phyloP scores from a whole-genome alignment of 257 asterid species.

The Fraxinus quadrangulata region DNA sequence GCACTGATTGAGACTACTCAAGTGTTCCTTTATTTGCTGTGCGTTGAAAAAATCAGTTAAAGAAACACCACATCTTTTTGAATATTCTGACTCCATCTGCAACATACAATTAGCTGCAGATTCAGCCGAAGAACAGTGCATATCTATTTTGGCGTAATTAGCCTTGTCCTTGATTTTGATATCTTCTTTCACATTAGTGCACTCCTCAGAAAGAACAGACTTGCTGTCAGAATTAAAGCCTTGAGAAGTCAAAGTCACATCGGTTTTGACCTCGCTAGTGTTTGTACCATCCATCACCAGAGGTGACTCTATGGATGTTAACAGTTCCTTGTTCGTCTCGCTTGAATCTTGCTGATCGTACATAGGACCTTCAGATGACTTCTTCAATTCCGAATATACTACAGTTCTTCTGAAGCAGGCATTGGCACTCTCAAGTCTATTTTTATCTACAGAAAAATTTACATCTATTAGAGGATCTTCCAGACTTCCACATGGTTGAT shows the following conservation, averaged over 20 bases:
- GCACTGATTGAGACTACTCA: constrained; percentile 46
- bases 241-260: constrained; percentile 27
- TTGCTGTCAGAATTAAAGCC: constrained; percentile 29
- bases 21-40: constrained; percentile 59
- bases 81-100: constrained; percentile 30
- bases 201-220: constrained; percentile 26
- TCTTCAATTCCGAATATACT: constrained; percentile 5
- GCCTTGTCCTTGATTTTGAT: constrained; percentile 25
- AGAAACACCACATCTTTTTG: constrained; percentile 50
- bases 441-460: constrained; percentile 28
- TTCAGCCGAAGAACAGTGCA: constrained; percentile 24
- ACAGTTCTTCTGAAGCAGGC: constrained; percentile 2
- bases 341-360: constrained; percentile 8
- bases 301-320: constrained; percentile 20
- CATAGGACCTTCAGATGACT: constrained; percentile 21
- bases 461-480: constrained; percentile 21
- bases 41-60: constrained; percentile 61
- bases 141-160: constrained; percentile 24
- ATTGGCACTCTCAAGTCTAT: constrained; percentile 14
- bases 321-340: constrained; percentile 15
- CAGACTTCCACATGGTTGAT: constrained; percentile 12
- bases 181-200: constrained; percentile 28
- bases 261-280: constrained; percentile 16
- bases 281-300: constrained; percentile 26
- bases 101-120: constrained; percentile 25